Evolutionary conservation across 2,329 filamentous ascomycete genomes (phyloP).

Genomic region (Aspergillus glaucus): DNA sequence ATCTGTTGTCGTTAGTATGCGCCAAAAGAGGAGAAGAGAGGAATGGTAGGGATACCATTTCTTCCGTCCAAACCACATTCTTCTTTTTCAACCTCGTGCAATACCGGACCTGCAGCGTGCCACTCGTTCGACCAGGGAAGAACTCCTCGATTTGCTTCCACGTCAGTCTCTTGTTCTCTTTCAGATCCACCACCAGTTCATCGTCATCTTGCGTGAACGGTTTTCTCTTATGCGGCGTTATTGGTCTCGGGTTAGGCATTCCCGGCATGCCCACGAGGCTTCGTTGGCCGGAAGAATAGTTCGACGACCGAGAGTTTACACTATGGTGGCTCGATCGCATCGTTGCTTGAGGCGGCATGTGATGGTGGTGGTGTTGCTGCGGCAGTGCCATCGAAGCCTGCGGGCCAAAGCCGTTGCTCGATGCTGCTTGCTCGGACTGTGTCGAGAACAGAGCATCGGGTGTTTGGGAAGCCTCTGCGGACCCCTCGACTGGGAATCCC

Average conservation of each 20-base stretch:
- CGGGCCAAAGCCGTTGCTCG: conserved; percentile 30
- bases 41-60: conserved; percentile 58
- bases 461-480: conserved; percentile 25
- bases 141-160: conserved; percentile 98
- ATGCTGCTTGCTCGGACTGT: conserved; percentile 23
- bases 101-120: conserved; percentile 87
- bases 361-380: conserved; percentile 72
- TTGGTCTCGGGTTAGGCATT: conserved; percentile 76
- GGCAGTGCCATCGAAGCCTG: conserved; percentile 39
- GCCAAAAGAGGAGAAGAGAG: conserved; percentile 1
- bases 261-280: conserved; percentile 80
- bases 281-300: conserved; percentile 57
- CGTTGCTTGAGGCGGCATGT: conserved; percentile 66
- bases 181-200: conserved; percentile 77
- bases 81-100: conserved; percentile 94
- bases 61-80: conserved; percentile 86
- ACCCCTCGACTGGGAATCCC: conserved; percentile 25
- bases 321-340: conserved; percentile 59
- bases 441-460: conserved; percentile 31
- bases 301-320: conserved; percentile 42
- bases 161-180: conserved; percentile 89
- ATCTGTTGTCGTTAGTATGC: conserved; percentile 19
- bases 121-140: conserved; percentile 83
- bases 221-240: conserved; percentile 79
- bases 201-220: conserved; percentile 95